Evolutionary conservation across 257 asterid genomes (phyloP).

Genomic region (Penstemon newberryi): DNA sequence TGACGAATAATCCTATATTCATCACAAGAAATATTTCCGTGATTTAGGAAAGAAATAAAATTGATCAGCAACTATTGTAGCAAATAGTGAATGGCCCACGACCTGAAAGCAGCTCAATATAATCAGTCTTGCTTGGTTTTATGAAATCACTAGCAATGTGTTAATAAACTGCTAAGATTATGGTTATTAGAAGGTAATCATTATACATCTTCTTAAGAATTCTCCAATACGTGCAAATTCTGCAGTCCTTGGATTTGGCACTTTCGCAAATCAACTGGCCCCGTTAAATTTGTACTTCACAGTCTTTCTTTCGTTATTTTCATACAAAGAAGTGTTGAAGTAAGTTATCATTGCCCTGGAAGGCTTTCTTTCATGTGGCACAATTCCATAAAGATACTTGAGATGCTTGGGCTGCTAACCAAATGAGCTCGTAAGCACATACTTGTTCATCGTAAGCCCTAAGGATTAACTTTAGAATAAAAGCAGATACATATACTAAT

Average conservation of each 20-base stretch:
- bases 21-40: background rate
- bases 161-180: background rate
- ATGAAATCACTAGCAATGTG: background rate
- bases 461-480: slow-evolving; percentile 2
- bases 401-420: background rate
- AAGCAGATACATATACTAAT: background rate
- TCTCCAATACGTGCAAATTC: background rate
- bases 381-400: background rate
- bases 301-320: background rate
- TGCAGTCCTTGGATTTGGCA: background rate
- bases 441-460: background rate
- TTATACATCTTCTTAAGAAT: background rate
- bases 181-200: background rate
- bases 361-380: background rate
- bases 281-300: background rate
- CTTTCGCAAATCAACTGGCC: too few species aligned
- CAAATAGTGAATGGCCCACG: background rate
- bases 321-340: too few species aligned
- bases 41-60: background rate
- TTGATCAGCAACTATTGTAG: background rate
- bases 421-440: background rate
- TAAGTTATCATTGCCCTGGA: background rate
- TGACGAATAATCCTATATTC: background rate
- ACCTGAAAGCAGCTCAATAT: background rate
- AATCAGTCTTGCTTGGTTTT: background rate